Evolutionary conservation across 2,329 filamentous ascomycete genomes (phyloP), one percentile per base, ranked within the genome.

Genomic region (Epichloe scottii): DNA sequence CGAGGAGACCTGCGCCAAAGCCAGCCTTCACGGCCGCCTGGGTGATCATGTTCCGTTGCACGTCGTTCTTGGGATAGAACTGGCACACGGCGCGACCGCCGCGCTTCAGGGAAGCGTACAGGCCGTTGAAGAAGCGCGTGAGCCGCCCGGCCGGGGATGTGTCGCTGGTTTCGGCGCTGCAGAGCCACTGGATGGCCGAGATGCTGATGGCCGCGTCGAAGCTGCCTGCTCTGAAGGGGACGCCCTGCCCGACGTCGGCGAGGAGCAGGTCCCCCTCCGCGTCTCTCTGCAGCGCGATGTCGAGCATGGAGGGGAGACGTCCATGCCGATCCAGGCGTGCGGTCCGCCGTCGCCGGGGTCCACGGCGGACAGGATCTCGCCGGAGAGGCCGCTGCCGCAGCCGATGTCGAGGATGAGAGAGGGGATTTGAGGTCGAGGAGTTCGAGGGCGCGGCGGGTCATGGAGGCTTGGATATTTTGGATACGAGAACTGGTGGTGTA

Each of bases 121-220:
- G 70, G 0, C 89, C 89, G 61, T 94, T 89, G 67, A 98, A 98
- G 64, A 98, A 98, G 43, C 91, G 76, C 4, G 80, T 78, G 26
- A 98, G 69, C 5, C 93, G 74, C 0, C 86, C 88, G 30, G 85
- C 79, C 1, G 89, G 86, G 1, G 79, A 87, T 0, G 93, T 90
- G 47, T 94, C 89, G 63, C 81, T 87, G 53, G 79, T 87, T 67
- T 97, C 93, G 40, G 91, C 93, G 67, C 95, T 97, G 68, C 93
- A 98, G 33, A 98, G 76, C 93, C 93, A 98, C 68, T 98, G 93
- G n/a, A 98, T 86, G 0, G 93, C 93, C 59, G 82, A 89, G 64
- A 98, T 97, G 62, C 84, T 89, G 60, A 98, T 89, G 21, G 93
- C 93, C 0, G 91, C 93, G 65, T 98, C 93, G 63, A 98, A 98